Conservation (phyloP, 768 basidiomycete species). For the Lactarius deliciosus region DNA sequence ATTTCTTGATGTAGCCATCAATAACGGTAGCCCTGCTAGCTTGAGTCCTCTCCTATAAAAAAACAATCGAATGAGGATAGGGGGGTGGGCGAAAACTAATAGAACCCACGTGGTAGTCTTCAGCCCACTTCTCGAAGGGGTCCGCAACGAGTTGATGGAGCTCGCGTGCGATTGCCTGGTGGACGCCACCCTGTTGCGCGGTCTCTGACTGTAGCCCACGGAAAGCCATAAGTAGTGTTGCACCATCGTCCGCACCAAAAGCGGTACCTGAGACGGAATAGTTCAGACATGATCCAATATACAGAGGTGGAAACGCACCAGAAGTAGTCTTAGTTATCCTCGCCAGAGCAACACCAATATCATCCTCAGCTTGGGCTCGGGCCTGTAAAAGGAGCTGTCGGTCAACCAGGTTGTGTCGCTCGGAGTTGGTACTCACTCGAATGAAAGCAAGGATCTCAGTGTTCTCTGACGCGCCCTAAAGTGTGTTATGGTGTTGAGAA, state of each 20-base stretch:
- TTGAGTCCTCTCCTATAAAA: constrained; percentile 23
- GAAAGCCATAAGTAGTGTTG: constrained; percentile 76
- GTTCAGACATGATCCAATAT: constrained; percentile 5
- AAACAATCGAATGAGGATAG: background rate
- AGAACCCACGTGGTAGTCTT: constrained; percentile 59
- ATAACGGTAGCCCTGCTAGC: constrained; percentile 26
- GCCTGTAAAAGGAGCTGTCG: constrained; percentile 47
- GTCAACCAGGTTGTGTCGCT: constrained; percentile 12
- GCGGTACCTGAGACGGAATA: constrained; percentile 48
- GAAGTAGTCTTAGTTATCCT: constrained; percentile 49
- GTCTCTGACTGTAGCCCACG: constrained; percentile 78
- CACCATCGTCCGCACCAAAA: constrained; percentile 80
- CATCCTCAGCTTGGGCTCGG: constrained; percentile 67
- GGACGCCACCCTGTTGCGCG: constrained; percentile 66
- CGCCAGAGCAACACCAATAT: constrained; percentile 58
- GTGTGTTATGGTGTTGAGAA: constrained; percentile 28
- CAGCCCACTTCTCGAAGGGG: constrained; percentile 81
- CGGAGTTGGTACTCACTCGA: constrained; percentile 52
- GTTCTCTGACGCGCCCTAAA: constrained; percentile 78
- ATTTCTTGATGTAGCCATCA: constrained; percentile 48
- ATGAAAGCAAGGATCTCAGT: constrained; percentile 83
- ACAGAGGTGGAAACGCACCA: constrained; percentile 39
- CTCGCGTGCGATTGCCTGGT: constrained; percentile 70
- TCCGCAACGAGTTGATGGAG: constrained; percentile 72
- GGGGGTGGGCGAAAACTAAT: background rate